Evolutionary conservation across 163 green algal genomes (phyloP).

Genomic region (Scenedesmus sp.): DNA sequence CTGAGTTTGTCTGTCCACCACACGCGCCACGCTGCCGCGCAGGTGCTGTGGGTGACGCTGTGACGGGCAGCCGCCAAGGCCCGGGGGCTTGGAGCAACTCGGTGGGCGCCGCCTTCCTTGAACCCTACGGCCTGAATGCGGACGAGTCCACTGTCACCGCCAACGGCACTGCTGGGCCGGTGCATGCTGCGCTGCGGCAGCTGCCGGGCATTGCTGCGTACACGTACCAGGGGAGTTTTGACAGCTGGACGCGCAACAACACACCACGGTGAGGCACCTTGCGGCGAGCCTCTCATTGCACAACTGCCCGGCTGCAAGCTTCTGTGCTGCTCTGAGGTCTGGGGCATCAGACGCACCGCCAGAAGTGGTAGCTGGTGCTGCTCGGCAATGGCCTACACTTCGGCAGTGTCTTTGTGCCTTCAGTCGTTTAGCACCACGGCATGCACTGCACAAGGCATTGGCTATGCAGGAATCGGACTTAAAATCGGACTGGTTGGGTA

Average conservation of each 20-base stretch:
- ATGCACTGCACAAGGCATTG: neutral
- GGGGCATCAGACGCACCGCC: too few relatives aligned
- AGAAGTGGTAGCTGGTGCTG: too few relatives aligned
- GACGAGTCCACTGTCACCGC: conserved; percentile 51
- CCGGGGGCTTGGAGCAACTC: conserved; percentile 49
- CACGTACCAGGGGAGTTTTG: conserved; percentile 7
- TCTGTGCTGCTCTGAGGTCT: too few relatives aligned
- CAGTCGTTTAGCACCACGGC: too few relatives aligned
- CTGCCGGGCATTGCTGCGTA: conserved; percentile 1
- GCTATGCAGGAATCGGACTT: too few relatives aligned
- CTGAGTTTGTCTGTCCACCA: too few relatives aligned
- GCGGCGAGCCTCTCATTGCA: too few relatives aligned
- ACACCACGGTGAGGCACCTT: neutral
- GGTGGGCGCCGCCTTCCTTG: conserved; percentile 47
- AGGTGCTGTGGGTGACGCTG: neutral
- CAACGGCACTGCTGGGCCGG: conserved; percentile 35
- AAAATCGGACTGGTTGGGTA: too few relatives aligned
- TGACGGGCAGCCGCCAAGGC: neutral
- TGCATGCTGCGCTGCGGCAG: conserved; percentile 15
- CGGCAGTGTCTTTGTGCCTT: too few relatives aligned
- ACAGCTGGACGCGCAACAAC: neutral
- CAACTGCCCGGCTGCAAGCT: too few relatives aligned
- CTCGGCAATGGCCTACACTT: neutral
- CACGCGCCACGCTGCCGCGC: conserved; percentile 6
- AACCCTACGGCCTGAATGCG: conserved; percentile 35